Conservation (phyloP, 1,139 yeast genomes). For the Scheffersomyces parashehatae region DNA sequence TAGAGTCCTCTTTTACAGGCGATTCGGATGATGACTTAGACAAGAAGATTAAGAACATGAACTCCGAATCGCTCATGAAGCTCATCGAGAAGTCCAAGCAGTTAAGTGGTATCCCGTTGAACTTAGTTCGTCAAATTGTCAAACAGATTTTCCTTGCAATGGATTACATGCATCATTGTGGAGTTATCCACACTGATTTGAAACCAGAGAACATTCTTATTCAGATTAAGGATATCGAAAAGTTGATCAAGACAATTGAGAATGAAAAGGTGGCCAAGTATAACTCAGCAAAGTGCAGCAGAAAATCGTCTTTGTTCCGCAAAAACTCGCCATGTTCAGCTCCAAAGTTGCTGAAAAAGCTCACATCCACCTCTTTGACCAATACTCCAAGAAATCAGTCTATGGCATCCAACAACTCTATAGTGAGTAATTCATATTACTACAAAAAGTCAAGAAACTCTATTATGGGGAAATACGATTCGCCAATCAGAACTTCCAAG, state of each 20-base stretch:
- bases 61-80: slow-evolving; percentile 11
- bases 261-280: slow-evolving; percentile 37
- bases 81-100: slow-evolving; percentile 13
- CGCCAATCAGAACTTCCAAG: slow-evolving; percentile 32
- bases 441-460: slow-evolving; percentile 29
- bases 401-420: slow-evolving; percentile 5
- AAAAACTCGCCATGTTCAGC: not conserved
- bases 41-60: slow-evolving; percentile 9
- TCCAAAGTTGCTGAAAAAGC: slow-evolving; percentile 39
- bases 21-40: slow-evolving; percentile 6
- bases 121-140: slow-evolving; percentile 76
- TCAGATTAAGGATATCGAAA: slow-evolving; percentile 77
- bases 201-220: slow-evolving; percentile 89
- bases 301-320: slow-evolving; percentile 1
- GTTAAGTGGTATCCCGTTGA: slow-evolving; percentile 67
- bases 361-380: slow-evolving; percentile 9
- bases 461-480: slow-evolving; percentile 14
- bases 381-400: slow-evolving; percentile 7
- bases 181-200: slow-evolving; percentile 88
- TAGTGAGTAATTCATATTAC: slow-evolving; percentile 7
- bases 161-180: slow-evolving; percentile 83
- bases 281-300: not conserved
- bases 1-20: not conserved
- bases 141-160: slow-evolving; percentile 74
- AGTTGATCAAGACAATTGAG: slow-evolving; percentile 59